Percentiles rank a stretch among this genome's conserved stretches.
These are phyloP conservation scores for Fusarium sp. DNA, from an alignment of 2,329 filamentous ascomycete species.

Conservation along the genomic window DNA sequence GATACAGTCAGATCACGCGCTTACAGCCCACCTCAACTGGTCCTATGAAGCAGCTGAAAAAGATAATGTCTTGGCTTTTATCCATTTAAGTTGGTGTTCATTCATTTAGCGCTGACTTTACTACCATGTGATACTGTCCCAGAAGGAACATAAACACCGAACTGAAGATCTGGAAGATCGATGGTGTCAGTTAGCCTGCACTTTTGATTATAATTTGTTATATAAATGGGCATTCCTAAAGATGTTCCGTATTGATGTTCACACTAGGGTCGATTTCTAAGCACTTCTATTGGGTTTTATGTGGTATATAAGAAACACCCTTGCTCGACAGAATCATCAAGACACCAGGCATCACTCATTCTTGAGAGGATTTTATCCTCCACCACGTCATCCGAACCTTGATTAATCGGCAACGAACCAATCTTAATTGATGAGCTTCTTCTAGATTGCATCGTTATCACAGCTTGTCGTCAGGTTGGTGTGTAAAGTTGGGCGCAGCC, in stretches of 20 bases:
- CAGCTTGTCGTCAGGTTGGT: not conserved
- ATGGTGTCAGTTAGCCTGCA: not conserved
- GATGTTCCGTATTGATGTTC: not conserved
- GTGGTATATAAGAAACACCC: not conserved
- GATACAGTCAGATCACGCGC: constrained; percentile 1
- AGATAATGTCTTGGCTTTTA: not conserved
- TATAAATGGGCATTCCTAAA: not conserved
- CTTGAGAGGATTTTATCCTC: not conserved
- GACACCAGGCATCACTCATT: not conserved
- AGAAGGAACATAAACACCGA: not conserved
- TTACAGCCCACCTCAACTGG: not conserved
- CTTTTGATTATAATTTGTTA: not conserved
- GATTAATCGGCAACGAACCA: not conserved
- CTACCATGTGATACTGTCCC: not conserved
- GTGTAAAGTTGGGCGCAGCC: not conserved
- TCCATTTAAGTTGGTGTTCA: not conserved
- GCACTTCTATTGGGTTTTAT: not conserved
- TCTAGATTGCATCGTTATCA: not conserved
- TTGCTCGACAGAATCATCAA: not conserved
- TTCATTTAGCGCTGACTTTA: not conserved
- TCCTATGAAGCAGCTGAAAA: not conserved
- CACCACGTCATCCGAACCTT: not conserved
- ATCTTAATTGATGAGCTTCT: not conserved
- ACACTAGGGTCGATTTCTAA: not conserved
- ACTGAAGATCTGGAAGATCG: not conserved